A percentile compares a stretch with the other conserved stretches of the same genome.
Evolutionary conservation across 225 moss, liverwort and hornwort species (phyloP).

Genomic region (Rhytidiadelphus loreus): DNA sequence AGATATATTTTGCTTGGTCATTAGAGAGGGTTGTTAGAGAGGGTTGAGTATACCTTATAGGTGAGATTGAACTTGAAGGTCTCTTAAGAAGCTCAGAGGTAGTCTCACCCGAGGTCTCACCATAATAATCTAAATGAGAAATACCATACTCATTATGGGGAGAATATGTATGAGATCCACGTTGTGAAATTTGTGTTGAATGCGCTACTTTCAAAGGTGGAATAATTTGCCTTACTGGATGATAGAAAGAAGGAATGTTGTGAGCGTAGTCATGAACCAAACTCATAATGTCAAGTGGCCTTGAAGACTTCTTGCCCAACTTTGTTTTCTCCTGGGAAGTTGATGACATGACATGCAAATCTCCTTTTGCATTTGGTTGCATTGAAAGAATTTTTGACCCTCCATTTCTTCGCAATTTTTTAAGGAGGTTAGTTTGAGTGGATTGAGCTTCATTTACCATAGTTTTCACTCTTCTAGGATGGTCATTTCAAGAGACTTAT

Average conservation of each 20-base stretch:
- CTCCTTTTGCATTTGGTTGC: background rate
- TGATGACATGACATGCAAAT: background rate
- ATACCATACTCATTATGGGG: background rate
- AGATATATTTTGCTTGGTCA: fast-evolving
- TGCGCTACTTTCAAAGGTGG: background rate
- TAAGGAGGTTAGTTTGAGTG: background rate
- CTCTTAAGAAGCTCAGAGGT: background rate
- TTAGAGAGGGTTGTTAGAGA: background rate
- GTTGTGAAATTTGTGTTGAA: background rate
- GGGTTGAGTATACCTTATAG: background rate
- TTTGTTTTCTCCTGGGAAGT: background rate
- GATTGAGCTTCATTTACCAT: background rate
- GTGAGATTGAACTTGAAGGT: background rate
- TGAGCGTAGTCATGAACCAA: background rate
- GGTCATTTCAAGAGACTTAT: background rate
- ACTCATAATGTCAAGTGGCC: background rate
- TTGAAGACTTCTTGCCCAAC: background rate
- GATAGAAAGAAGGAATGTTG: background rate
- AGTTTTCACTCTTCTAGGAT: background rate
- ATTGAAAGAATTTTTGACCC: background rate
- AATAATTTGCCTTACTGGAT: background rate
- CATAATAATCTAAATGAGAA: background rate
- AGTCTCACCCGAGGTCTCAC: too few species aligned
- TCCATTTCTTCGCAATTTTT: background rate
- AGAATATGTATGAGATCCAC: background rate